phyloP scores from a whole-genome alignment of 2,329 filamentous ascomycete genomes.

The Sclerotinia minor region DNA sequence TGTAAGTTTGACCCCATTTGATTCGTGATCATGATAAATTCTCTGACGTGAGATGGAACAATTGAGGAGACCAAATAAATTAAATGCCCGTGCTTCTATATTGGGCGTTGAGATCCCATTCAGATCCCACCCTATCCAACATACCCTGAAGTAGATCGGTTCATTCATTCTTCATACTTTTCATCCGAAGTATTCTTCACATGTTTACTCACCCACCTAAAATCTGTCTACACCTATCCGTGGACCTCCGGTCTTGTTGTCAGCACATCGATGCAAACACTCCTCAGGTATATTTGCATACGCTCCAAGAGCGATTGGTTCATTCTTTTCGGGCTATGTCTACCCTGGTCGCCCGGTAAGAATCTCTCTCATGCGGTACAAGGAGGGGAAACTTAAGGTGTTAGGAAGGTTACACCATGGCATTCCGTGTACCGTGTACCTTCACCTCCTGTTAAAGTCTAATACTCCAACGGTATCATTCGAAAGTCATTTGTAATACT shows the following conservation, averaged over 20 bases:
- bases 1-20: conserved; percentile 8
- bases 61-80: conserved; percentile 16
- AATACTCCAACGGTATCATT: conserved; percentile 22
- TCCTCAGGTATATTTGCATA: conserved; percentile 21
- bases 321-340: conserved; percentile 10
- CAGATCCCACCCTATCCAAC: not conserved
- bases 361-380: conserved; percentile 15
- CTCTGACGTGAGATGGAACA: conserved; percentile 27
- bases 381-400: conserved; percentile 20
- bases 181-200: conserved; percentile 25
- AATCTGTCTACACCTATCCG: conserved; percentile 1
- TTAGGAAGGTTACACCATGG: conserved; percentile 19
- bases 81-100: conserved; percentile 21
- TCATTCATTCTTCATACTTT: conserved; percentile 17
- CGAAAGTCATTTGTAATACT: conserved; percentile 10
- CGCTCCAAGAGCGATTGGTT: conserved; percentile 11
- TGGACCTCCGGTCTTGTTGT: conserved; percentile 18
- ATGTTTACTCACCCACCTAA: conserved; percentile 9
- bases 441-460: conserved; percentile 11
- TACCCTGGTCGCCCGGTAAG: conserved; percentile 14
- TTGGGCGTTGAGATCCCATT: conserved; percentile 12
- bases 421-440: conserved; percentile 13
- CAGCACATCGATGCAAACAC: conserved; percentile 10
- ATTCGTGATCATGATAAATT: conserved; percentile 12
- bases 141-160: conserved; percentile 25